phyloP scores from a whole-genome alignment of 2,329 filamentous ascomycete species.

The Epichloe bromicola region DNA sequence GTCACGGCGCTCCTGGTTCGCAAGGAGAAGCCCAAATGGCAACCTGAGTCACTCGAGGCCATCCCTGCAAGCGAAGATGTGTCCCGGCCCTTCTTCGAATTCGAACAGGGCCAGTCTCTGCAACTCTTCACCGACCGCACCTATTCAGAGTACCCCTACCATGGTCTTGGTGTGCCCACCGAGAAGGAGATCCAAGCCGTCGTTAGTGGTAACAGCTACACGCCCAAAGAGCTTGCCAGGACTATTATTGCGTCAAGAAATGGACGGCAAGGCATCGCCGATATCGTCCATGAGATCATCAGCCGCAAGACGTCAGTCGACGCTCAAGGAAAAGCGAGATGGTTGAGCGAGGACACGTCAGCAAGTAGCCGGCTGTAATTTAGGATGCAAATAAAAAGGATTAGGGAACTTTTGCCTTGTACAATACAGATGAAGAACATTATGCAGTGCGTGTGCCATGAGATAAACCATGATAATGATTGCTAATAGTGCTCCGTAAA shows the following conservation, averaged over 20 bases:
- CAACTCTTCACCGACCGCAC: slow-evolving; percentile 47
- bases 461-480: not conserved
- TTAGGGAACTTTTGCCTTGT: not conserved
- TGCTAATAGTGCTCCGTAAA: too few relatives aligned
- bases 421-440: slow-evolving; percentile 2
- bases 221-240: slow-evolving; percentile 45
- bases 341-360: slow-evolving; percentile 19
- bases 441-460: not conserved
- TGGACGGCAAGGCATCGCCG: slow-evolving; percentile 54
- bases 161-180: slow-evolving; percentile 55
- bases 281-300: slow-evolving; percentile 58
- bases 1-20: slow-evolving; percentile 70
- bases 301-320: slow-evolving; percentile 43
- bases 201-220: slow-evolving; percentile 27
- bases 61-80: slow-evolving; percentile 44
- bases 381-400: not conserved
- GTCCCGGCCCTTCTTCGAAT: slow-evolving; percentile 54
- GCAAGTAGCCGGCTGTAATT: slow-evolving; percentile 22
- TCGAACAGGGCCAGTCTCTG: slow-evolving; percentile 34
- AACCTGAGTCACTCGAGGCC: slow-evolving; percentile 58
- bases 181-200: slow-evolving; percentile 46
- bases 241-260: slow-evolving; percentile 47
- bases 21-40: slow-evolving; percentile 61
- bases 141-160: slow-evolving; percentile 63
- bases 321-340: slow-evolving; percentile 28